Evolutionary conservation across 768 basidiomycete species (phyloP), one percentile per base, ranked within the genome.

Genomic region (Asterophora lycoperdoides): DNA sequence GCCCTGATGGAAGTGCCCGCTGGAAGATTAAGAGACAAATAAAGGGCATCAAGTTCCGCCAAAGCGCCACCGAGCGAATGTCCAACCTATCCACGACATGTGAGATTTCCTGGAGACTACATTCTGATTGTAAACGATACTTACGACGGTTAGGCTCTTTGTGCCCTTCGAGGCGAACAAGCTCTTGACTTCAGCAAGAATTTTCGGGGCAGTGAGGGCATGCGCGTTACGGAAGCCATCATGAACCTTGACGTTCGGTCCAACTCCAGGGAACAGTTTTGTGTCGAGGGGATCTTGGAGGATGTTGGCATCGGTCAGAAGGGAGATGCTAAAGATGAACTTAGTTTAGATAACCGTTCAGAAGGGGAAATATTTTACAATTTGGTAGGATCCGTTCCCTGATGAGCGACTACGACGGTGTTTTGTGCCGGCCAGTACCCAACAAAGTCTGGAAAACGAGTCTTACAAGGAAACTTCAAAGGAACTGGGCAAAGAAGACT

Each of bases 371-470:
- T 30, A 7, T 47, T 72, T 61, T 54, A 81, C 81, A 84, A 55
- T 49, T 77, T 60, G 0, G 65, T 72, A 6, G 80, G 77, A 51
- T 84, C 77, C 5, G 82, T 83, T 13, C 82, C 82, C 57, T 84
- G 69, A 53, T 83, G 81, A 1, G 75, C 76, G 7, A 83, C 78
- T n/a, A 84, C 71, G 32, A 83, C 70, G 2, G 78, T 68, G 47
- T 74, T 68, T 50, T 75, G 63, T 6, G 65, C 52, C 1, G 75
- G 74, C 69, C 77, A 81, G 54, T 75, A 80, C 6, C 82, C 81
- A 15, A 82, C 79, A 55, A 73, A 81, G 54, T 66, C 79, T 81
- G 46, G 4, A 18, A 30, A 37, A 7, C 23, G 41, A 39, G 15
- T 10, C 6, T 48, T 30, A n/a, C 41, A 44, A 37, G 23, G 33